Evolutionary conservation across 768 basidiomycete genomes (phyloP).

Genomic region (Daedaleopsis nitida): DNA sequence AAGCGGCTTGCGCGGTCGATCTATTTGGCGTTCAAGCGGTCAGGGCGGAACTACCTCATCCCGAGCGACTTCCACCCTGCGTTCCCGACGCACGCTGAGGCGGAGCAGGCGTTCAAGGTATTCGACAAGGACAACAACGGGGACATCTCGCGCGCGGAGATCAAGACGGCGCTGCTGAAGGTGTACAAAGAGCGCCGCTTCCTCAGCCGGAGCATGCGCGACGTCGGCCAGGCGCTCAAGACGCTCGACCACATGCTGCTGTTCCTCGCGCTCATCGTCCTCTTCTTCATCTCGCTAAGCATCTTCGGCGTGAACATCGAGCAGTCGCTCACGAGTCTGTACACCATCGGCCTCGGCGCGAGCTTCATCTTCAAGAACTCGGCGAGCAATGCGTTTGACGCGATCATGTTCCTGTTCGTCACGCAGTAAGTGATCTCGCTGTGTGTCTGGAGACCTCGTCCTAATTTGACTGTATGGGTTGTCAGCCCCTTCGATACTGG

Average conservation of each 20-base stretch:
- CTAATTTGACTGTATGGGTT: conserved; percentile 8
- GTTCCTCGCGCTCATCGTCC: conserved; percentile 59
- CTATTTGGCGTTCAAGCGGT: conserved; percentile 60
- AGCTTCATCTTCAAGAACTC: conserved; percentile 83
- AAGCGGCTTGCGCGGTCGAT: conserved; percentile 75
- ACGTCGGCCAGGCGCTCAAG: conserved; percentile 66
- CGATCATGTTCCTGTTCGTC: conserved; percentile 82
- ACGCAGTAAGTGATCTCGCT: conserved; percentile 61
- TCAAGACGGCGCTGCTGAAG: conserved; percentile 67
- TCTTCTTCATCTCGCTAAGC: conserved; percentile 75
- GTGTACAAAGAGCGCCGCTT: conserved; percentile 81
- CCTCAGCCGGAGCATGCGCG: conserved; percentile 75
- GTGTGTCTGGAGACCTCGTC: not conserved
- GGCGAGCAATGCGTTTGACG: conserved; percentile 72
- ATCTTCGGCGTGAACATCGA: conserved; percentile 70
- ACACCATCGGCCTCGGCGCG: conserved; percentile 69
- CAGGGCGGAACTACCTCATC: conserved; percentile 58
- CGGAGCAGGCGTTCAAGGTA: conserved; percentile 69
- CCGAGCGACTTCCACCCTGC: conserved; percentile 74
- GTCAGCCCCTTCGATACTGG: conserved; percentile 77
- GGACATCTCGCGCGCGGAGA: conserved; percentile 73
- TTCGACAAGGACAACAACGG: conserved; percentile 80
- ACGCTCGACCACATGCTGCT: conserved; percentile 67
- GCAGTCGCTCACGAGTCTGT: conserved; percentile 70
- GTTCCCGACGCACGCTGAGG: conserved; percentile 56